Conservation (phyloP, 345 rosid species). For the Microcos paniculata region DNA sequence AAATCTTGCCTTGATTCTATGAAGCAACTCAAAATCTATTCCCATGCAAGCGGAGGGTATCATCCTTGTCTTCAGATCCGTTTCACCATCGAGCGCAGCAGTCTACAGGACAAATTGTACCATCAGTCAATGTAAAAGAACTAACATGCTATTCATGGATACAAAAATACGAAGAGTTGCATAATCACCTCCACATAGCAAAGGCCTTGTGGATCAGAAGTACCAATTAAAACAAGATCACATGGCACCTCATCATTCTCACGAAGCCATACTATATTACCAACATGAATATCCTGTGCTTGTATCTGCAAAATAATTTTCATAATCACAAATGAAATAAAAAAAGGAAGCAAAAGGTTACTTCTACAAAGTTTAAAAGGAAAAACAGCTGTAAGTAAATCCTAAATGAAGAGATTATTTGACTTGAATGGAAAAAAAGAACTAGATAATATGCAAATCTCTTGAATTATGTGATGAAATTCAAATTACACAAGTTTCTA, state of each 20-base stretch:
- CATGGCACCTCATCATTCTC: slow-evolving; percentile 99
- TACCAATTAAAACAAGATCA: slow-evolving; percentile 93
- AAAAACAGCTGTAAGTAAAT: not conserved
- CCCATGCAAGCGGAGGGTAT: slow-evolving; percentile 91
- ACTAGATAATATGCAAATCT: not conserved
- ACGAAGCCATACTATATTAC: slow-evolving; percentile 96
- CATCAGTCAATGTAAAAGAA: not conserved
- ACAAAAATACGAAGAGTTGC: not conserved
- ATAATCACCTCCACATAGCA: slow-evolving; percentile 83
- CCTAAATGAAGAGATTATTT: slow-evolving; percentile 4
- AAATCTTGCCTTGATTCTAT: slow-evolving; percentile 80
- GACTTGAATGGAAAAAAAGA: not conserved
- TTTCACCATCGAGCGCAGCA: slow-evolving; percentile 96
- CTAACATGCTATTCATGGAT: not conserved
- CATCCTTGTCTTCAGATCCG: slow-evolving; percentile 90
- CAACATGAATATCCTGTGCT: slow-evolving; percentile 87
- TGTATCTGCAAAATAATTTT: slow-evolving; percentile 52
- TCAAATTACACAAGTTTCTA: not conserved
- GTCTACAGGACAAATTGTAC: slow-evolving; percentile 53
- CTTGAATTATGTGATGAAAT: not conserved
- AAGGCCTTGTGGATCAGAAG: slow-evolving; percentile 90
- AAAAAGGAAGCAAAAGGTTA: slow-evolving; percentile 18
- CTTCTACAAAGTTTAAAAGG: slow-evolving; percentile 6
- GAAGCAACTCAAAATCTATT: slow-evolving; percentile 81
- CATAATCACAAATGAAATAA: slow-evolving; percentile 23